phyloP scores from a whole-genome alignment of 169 alveolate genomes.

The Eimeria brunetti region DNA sequence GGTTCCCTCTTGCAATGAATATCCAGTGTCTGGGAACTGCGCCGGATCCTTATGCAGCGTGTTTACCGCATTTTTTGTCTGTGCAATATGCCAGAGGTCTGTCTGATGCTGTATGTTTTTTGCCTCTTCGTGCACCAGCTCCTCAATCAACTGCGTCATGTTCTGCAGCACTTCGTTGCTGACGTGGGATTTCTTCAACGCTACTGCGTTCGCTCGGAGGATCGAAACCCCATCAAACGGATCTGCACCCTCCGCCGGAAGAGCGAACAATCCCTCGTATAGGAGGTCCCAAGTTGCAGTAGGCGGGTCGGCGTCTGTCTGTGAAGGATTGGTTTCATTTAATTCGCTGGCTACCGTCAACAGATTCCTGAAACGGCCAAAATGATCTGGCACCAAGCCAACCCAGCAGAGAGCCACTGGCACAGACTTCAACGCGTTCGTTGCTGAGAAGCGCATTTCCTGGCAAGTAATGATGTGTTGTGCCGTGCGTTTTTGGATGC shows the following conservation, averaged over 20 bases:
- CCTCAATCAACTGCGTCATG: slow-evolving; percentile 7
- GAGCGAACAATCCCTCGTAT: slow-evolving; percentile 10
- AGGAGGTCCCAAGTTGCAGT: neutral
- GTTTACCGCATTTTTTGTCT: slow-evolving; percentile 51
- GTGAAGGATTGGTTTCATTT: neutral
- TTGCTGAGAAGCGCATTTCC: slow-evolving; percentile 21
- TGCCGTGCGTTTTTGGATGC: neutral
- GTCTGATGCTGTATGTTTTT: slow-evolving; percentile 47
- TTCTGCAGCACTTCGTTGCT: slow-evolving; percentile 34
- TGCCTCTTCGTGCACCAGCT: slow-evolving; percentile 38
- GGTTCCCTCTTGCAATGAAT: slow-evolving; percentile 8
- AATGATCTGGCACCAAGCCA: slow-evolving; percentile 3
- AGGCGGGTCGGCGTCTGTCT: neutral
- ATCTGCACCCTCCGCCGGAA: slow-evolving; percentile 46
- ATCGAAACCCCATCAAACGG: slow-evolving; percentile 36
- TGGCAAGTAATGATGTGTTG: neutral
- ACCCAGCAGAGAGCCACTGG: slow-evolving; percentile 30
- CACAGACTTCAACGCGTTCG: neutral
- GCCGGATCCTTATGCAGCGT: slow-evolving; percentile 26
- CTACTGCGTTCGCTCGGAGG: slow-evolving; percentile 56
- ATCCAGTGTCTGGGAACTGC: slow-evolving; percentile 30
- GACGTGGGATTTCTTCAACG: slow-evolving; percentile 16
- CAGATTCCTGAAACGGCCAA: neutral
- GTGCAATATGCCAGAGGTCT: slow-evolving; percentile 44
- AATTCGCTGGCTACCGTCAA: slow-evolving; percentile 7